phyloP scores from a whole-genome alignment of 345 rosid species.

The Rhodamnia argentea region DNA sequence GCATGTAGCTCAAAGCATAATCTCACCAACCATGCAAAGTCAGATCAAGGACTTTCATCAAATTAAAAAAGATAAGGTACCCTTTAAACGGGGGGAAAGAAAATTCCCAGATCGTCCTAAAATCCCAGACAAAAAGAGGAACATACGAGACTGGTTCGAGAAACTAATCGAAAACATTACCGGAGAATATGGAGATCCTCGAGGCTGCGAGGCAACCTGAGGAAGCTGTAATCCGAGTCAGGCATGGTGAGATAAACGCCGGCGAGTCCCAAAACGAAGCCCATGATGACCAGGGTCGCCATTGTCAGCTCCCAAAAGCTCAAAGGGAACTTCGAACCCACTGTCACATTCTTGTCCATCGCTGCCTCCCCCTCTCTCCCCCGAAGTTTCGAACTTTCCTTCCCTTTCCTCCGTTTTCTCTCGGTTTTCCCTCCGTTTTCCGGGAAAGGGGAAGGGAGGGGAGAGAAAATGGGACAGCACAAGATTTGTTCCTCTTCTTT shows the following conservation, averaged over 20 bases:
- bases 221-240: slow-evolving; percentile 87
- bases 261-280: slow-evolving; percentile 39
- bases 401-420: slow-evolving; percentile 1
- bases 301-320: slow-evolving; percentile 56
- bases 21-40: not conserved
- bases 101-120: not conserved
- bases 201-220: slow-evolving; percentile 80
- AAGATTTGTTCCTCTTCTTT: not conserved
- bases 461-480: not conserved
- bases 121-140: not conserved
- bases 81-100: not conserved
- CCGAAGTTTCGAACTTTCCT: slow-evolving; percentile 5
- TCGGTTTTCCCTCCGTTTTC: not conserved
- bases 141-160: not conserved
- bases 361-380: slow-evolving; percentile 5
- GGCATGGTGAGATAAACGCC: slow-evolving; percentile 89
- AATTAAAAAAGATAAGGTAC: not conserved
- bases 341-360: not conserved
- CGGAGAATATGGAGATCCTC: slow-evolving; percentile 86
- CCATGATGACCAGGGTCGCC: slow-evolving; percentile 53
- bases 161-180: slow-evolving; percentile 10
- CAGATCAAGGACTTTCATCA: not conserved
- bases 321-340: slow-evolving; percentile 28
- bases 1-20: not conserved
- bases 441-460: not conserved